These are phyloP conservation scores for Penicillium sp. DNA, from an alignment of 2,329 filamentous ascomycete genomes.

Conservation along the genomic window DNA sequence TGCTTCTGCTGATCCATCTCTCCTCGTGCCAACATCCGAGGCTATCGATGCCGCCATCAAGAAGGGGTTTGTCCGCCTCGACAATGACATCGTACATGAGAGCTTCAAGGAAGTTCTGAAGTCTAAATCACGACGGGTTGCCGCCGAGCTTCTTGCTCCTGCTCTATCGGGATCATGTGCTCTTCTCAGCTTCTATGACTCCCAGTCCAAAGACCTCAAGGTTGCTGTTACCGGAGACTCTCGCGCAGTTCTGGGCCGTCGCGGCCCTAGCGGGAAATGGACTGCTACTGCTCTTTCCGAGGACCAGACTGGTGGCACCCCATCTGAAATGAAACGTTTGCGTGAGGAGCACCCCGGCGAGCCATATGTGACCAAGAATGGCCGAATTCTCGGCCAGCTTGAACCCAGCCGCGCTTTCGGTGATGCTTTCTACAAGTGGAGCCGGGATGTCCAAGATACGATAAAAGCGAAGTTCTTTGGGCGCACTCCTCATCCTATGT, in stretches of 20 bases:
- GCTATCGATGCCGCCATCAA: conserved; percentile 91
- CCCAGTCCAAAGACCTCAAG: conserved; percentile 77
- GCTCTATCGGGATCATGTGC: conserved; percentile 97
- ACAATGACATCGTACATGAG: conserved; percentile 91
- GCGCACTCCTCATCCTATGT: conserved; percentile 69
- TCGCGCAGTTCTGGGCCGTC: conserved; percentile 85
- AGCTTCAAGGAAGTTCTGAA: conserved; percentile 90
- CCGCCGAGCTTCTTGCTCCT: conserved; percentile 86
- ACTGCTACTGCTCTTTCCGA: conserved; percentile 83
- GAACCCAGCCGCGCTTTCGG: conserved; percentile 95
- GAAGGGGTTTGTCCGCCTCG: conserved; percentile 80
- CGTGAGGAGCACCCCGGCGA: conserved; percentile 86
- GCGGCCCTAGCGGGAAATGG: conserved; percentile 81
- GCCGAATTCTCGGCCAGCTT: conserved; percentile 84
- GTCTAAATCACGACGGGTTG: conserved; percentile 82
- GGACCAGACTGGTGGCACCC: conserved; percentile 90
- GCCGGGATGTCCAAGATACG: conserved; percentile 75
- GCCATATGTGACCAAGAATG: conserved; percentile 80
- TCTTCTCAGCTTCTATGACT: conserved; percentile 94
- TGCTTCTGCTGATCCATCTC: conserved; percentile 57
- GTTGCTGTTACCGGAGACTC: conserved; percentile 96
- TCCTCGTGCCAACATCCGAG: conserved; percentile 69
- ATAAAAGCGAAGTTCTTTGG: conserved; percentile 87
- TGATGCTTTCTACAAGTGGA: conserved; percentile 97
- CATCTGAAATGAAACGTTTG: conserved; percentile 78